These are phyloP conservation scores for Aurinia saxatilis DNA, from an alignment of 345 rosid genomes.

Conservation along the genomic window DNA sequence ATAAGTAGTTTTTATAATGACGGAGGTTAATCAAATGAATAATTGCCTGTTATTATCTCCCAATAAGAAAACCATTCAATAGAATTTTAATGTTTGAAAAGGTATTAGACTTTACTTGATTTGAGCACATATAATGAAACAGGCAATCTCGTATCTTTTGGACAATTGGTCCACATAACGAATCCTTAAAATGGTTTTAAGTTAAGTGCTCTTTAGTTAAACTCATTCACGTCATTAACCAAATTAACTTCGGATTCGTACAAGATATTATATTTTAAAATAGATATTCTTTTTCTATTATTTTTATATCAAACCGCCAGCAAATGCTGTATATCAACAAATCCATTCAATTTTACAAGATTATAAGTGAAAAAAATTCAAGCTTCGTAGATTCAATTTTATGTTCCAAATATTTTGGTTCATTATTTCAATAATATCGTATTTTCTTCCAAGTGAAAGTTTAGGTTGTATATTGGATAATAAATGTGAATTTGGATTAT, in stretches of 20 bases:
- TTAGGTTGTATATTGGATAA: no score
- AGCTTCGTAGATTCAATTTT: no score
- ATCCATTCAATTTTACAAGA: no score
- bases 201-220: neutral
- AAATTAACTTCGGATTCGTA: no score
- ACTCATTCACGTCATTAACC: neutral
- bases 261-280: neutral
- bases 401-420: no score
- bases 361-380: no score
- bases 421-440: no score
- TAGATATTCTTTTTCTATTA: neutral
- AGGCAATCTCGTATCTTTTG: conserved; percentile 1
- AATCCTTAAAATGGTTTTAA: neutral
- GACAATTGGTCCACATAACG: conserved; percentile 12
- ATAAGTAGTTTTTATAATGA: neutral
- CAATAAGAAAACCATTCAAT: neutral
- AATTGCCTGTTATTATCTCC: neutral
- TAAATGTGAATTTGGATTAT: no score
- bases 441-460: no score
- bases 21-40: conserved; percentile 11
- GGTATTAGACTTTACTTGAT: conserved; percentile 20
- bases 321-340: no score
- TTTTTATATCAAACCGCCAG: neutral
- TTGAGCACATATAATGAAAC: conserved; percentile 3
- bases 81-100: neutral